Evolutionary conservation across 169 alveolate genomes (phyloP).

Genomic region (Perkinsus marinus): DNA sequence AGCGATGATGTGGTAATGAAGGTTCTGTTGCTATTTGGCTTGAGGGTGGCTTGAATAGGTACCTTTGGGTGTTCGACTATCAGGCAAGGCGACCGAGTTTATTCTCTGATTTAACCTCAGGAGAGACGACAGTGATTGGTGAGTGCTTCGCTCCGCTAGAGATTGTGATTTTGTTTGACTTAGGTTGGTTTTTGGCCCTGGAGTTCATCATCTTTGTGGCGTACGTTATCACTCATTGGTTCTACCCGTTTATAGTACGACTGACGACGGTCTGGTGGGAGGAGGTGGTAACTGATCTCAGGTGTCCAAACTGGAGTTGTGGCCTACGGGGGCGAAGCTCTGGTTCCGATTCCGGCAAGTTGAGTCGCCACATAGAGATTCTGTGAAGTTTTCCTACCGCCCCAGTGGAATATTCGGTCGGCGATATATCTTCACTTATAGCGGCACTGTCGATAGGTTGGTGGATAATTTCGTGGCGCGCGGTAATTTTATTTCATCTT

Average conservation of each 20-base stretch:
- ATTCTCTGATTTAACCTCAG: not conserved
- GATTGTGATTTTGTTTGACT: not conserved
- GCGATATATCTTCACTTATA: not conserved
- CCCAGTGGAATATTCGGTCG: not conserved
- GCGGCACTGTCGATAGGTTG: not conserved
- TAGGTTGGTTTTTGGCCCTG: not conserved
- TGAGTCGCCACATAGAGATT: not conserved
- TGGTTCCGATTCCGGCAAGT: not conserved
- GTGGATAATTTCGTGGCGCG: not conserved
- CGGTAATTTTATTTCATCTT: not conserved
- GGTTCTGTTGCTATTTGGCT: not conserved
- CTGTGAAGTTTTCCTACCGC: not conserved
- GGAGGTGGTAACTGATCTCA: not conserved
- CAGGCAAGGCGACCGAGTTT: not conserved
- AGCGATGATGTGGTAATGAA: not conserved
- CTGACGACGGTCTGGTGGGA: not conserved
- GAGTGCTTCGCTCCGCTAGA: not conserved
- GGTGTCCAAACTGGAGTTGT: not conserved
- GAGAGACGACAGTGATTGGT: not conserved
- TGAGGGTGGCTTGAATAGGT: not conserved
- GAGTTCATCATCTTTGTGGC: not conserved
- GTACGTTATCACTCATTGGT: not conserved
- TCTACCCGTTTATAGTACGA: not conserved
- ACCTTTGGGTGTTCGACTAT: not conserved
- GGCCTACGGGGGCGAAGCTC: not conserved